Evolutionary conservation across 345 rosid genomes (phyloP), one percentile per base, ranked within the genome.

Genomic region (Carallia brachiata): DNA sequence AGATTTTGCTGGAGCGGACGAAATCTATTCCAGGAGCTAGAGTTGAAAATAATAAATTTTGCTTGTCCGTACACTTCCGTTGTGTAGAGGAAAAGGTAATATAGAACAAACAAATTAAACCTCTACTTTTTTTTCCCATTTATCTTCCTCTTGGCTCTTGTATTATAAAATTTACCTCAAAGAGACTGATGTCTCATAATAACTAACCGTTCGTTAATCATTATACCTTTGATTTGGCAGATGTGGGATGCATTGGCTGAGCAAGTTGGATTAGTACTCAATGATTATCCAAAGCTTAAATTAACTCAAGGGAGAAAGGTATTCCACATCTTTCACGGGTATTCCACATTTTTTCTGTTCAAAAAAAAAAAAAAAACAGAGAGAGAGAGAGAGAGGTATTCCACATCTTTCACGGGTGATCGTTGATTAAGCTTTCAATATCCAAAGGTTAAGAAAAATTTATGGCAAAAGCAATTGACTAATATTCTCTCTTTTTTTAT

Each of bases 1-100:
- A 76, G 62, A 68, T 78, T 53, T 74, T 95, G 54, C 50, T 83
- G 18, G 94, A 89, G 72, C 87, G 84, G 58, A 92, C 96, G 10
- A 89, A 85, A 81, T 75, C 87, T n/a, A 87, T 84, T n/a, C 84
- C 87, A 0, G 98, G 99, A 74, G 94, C 89, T 3, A 83, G 62
- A 79, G 90, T 95, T 19, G 99, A 95, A 77, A 83, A 92, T 83
- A 93, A 95, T 84, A 90, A 86, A 80, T 95, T 92, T 64, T 92
- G 97, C 58, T 58, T 88, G 52, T 90, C 99, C 37, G 97, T 95
- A 12, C 99, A 95, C 75, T 95, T 83, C 71, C 88, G 99, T 7
- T 72, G 97, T 50, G 99, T 95, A 4, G 90, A 89, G 1, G 98
- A 95, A 74, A 83, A 84, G 83, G 98, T 91, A 75, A 9, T 31